Base-by-base conservation (phyloP, 768 basidiomycete species). In the Glaciozyma martinii region DNA sequence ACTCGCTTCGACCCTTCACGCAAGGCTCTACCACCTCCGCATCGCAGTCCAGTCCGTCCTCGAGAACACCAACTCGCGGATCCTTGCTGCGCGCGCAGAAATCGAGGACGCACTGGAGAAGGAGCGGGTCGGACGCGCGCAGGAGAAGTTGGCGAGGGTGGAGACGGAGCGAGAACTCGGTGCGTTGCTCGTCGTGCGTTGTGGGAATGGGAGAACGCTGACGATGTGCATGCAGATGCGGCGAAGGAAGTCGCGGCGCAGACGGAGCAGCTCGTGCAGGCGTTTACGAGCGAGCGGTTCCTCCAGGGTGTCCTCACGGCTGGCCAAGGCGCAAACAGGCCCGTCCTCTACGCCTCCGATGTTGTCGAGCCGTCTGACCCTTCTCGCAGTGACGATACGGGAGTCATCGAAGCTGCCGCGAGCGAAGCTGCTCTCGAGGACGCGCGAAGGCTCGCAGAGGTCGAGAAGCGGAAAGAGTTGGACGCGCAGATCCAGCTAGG, bases 11-110 rank as follows among this genome's bases (percentile, higher is more conserved):
- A 50, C 60, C 0, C 65, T 66, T 5, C 61, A 62, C 57, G 47
- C 50, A n/a, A 61, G 59, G 29, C 65, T 66, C 57, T 61, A 58
- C 57, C 56, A 52, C 5, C 55, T 66, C 44, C 60, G 61, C 27
- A 43, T 59, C 57, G 50, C 52, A 43, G 55, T 66, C 29, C 49
- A 56, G 23, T 18, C 57, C 9, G 53, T 62, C 47, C 9, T 52
- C 21, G 25, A 47, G 13, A 27, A 42, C 3, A 30, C 61, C 7
- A 18, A 61, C 16, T 27, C 50, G 1, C 30, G 33, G 1, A 23
- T 66, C 30, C 0, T 23, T 3, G 21, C 47, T 0, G 42, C 57
- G 13, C 60, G 56, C 25, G 56, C 19, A 10, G 65, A 66, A n/a
- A 44, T 66, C 27, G 52, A 59, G n/a, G 44, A 13, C 12, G 60